Conservation (phyloP, 192 early-diverging fungal species). For the Rhizoclosmatium sp. region DNA sequence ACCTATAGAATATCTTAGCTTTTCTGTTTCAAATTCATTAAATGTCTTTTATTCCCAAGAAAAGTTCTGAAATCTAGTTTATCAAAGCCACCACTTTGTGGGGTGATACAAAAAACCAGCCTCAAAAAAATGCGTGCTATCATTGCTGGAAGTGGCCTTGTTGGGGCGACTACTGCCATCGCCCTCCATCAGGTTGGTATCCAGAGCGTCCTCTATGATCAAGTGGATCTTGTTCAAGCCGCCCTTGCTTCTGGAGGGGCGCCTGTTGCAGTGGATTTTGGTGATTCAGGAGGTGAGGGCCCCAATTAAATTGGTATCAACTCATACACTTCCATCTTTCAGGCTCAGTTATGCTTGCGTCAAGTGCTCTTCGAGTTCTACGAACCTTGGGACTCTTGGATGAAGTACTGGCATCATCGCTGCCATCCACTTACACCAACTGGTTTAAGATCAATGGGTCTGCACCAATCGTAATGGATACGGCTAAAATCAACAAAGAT, state of each 20-base stretch:
- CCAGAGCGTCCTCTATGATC: slow-evolving; percentile 20
- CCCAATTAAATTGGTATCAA: too few relatives aligned
- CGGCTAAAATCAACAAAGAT: not conserved
- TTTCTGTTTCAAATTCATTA: too few relatives aligned
- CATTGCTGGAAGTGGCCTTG: slow-evolving; percentile 18
- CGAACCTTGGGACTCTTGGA: slow-evolving; percentile 26
- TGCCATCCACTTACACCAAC: not conserved
- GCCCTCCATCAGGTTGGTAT: slow-evolving; percentile 5
- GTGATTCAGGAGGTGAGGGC: slow-evolving; percentile 27
- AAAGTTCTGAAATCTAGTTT: too few relatives aligned
- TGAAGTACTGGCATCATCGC: slow-evolving; percentile 1
- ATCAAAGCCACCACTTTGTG: too few relatives aligned
- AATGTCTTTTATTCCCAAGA: too few relatives aligned
- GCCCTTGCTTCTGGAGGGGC: not conserved
- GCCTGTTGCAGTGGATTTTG: slow-evolving; percentile 2
- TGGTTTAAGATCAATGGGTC: slow-evolving; percentile 9
- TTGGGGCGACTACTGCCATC: slow-evolving; percentile 25
- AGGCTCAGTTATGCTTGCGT: slow-evolving; percentile 20
- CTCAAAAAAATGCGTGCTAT: not conserved
- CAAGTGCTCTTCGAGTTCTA: slow-evolving; percentile 17
- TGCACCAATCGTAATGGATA: not conserved
- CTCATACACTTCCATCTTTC: too few relatives aligned
- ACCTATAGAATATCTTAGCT: too few relatives aligned
- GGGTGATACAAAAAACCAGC: too few relatives aligned
- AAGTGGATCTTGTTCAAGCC: slow-evolving; percentile 15